Evolutionary conservation across 306 rosid species (phyloP).

Genomic region (Mimosa bimucronata): DNA sequence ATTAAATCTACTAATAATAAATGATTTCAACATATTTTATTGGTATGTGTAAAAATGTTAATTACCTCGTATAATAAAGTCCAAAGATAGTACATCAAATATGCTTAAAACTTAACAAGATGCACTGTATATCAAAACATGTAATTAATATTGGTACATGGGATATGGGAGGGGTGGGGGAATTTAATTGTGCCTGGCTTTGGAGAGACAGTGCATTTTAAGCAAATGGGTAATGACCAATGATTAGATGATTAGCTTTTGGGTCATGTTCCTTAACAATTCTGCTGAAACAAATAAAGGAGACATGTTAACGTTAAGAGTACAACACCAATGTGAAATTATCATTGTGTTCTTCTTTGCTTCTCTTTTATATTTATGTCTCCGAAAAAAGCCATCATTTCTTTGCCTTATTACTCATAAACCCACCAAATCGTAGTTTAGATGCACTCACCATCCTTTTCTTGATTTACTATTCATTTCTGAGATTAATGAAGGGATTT

Average conservation of each 20-base stretch:
- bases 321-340: conserved; percentile 42
- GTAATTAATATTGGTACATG: too few species aligned
- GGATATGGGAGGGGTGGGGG: neutral
- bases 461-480: neutral
- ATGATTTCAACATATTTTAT: too few species aligned
- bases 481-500: neutral
- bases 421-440: neutral
- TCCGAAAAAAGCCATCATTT: conserved; percentile 49
- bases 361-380: conserved; percentile 33
- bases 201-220: conserved; percentile 42
- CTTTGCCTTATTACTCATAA: conserved; percentile 7
- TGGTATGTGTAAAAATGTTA: too few species aligned
- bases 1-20: too few species aligned
- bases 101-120: too few species aligned
- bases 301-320: conserved; percentile 33
- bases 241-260: conserved; percentile 49
- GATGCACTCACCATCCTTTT: neutral
- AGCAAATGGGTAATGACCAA: conserved; percentile 35
- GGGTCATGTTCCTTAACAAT: conserved; percentile 25
- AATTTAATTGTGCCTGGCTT: conserved; percentile 35
- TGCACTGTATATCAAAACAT: too few species aligned
- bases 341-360: conserved; percentile 45
- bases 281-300: neutral
- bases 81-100: too few species aligned
- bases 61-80: too few species aligned